These are phyloP conservation scores for Seminavis robusta DNA, from an alignment of 108 stramenopile genomes.

Conservation along the genomic window DNA sequence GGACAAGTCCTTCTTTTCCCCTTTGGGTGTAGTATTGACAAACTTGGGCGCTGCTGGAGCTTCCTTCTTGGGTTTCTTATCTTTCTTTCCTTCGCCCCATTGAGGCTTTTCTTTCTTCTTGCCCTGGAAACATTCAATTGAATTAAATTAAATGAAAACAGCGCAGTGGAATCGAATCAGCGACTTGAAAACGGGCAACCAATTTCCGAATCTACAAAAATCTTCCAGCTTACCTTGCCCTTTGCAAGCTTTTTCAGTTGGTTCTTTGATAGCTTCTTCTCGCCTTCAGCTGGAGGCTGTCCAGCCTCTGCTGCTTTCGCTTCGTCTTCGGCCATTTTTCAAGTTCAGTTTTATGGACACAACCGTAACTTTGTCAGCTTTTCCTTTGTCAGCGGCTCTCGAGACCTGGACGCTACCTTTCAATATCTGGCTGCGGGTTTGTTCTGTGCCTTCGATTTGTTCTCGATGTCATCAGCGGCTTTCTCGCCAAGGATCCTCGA, in stretches of 20 bases:
- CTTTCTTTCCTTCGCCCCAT: conserved; percentile 77
- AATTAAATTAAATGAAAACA: neutral
- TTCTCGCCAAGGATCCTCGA: conserved; percentile 53
- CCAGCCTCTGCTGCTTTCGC: too few relatives aligned
- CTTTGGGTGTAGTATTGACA: conserved; percentile 85
- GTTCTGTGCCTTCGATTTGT: too few relatives aligned
- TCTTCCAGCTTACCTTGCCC: conserved; percentile 46
- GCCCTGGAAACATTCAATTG: conserved; percentile 17
- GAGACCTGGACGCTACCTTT: too few relatives aligned
- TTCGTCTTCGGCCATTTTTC: too few relatives aligned
- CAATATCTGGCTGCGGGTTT: too few relatives aligned
- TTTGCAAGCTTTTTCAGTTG: conserved; percentile 85
- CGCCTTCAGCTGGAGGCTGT: conserved; percentile 4
- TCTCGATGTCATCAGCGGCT: conserved; percentile 31
- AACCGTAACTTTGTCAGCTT: too few relatives aligned
- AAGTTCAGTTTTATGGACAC: too few relatives aligned
- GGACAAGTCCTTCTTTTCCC: conserved; percentile 81
- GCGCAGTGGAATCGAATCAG: neutral
- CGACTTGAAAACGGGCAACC: neutral
- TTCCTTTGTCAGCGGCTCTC: too few relatives aligned
- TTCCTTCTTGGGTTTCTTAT: conserved; percentile 45
- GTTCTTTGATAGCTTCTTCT: conserved; percentile 69
- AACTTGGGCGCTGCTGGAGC: conserved; percentile 35
- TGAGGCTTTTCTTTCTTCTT: conserved; percentile 84
- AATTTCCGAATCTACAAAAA: neutral